Percentiles rank a stretch among this genome's conserved stretches.
Evolutionary conservation across 495 filamentous ascomycete species (phyloP).

Genomic region (Recurvomyces mirabilis): DNA sequence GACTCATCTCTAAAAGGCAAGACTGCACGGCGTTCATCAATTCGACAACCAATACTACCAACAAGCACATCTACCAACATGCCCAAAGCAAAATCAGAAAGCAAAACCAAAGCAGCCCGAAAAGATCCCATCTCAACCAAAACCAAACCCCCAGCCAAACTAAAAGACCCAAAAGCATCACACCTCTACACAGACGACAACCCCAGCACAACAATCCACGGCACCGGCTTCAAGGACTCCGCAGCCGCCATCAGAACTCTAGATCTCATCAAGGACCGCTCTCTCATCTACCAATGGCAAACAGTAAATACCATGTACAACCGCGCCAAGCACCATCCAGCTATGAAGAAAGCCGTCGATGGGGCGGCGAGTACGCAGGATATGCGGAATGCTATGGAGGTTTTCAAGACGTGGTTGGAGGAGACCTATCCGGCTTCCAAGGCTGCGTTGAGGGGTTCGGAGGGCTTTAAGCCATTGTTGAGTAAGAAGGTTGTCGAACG

Average conservation of each 20-base stretch:
- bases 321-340: slow-evolving; percentile 15
- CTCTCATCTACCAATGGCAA: slow-evolving; percentile 14
- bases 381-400: slow-evolving; percentile 11
- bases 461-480: slow-evolving; percentile 15
- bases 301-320: slow-evolving; percentile 13
- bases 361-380: slow-evolving; percentile 1
- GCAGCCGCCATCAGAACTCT: slow-evolving; percentile 7
- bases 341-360: slow-evolving; percentile 14
- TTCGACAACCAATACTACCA: too few relatives aligned
- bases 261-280: slow-evolving; percentile 8
- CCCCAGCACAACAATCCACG: slow-evolving; percentile 13
- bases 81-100: not conserved
- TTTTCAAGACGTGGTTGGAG: slow-evolving; percentile 13
- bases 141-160: not conserved
- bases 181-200: slow-evolving; percentile 20
- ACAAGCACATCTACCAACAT: too few relatives aligned
- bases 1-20: too few relatives aligned
- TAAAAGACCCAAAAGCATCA: slow-evolving; percentile 11
- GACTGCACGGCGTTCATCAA: too few relatives aligned
- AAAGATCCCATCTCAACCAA: not conserved
- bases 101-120: not conserved
- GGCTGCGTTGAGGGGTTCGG: slow-evolving; percentile 3
- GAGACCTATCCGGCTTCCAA: slow-evolving; percentile 11
- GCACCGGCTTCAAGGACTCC: slow-evolving; percentile 16
- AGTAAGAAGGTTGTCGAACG: slow-evolving; percentile 9